Percentiles rank a stretch among this genome's conserved stretches.
phyloP scores from a whole-genome alignment of 192 early-diverging fungal species.

The Coemansia sp. region DNA sequence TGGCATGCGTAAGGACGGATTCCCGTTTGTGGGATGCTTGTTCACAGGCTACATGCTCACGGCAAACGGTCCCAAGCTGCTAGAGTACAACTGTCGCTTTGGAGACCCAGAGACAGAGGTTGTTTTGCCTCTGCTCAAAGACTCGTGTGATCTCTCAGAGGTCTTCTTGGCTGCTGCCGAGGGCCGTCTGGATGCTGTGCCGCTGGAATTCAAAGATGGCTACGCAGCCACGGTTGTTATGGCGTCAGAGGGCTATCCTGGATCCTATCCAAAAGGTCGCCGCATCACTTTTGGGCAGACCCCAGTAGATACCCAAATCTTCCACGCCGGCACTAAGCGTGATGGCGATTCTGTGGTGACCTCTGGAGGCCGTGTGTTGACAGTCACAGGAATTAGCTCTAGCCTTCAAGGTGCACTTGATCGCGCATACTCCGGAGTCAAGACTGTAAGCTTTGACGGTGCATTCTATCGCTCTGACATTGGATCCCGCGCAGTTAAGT shows the following conservation, averaged over 20 bases:
- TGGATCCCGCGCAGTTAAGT: constrained; percentile 66
- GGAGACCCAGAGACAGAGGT: constrained; percentile 99
- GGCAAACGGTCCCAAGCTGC: constrained; percentile 81
- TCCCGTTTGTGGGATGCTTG: constrained; percentile 94
- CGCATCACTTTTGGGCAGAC: constrained; percentile 63
- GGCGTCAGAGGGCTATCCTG: constrained; percentile 93
- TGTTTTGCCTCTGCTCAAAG: constrained; percentile 85
- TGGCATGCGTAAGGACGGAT: constrained; percentile 93
- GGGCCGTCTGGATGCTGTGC: constrained; percentile 86
- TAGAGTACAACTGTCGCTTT: constrained; percentile 98
- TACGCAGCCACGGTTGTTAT: constrained; percentile 90
- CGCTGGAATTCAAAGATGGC: constrained; percentile 66
- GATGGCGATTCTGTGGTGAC: constrained; percentile 68
- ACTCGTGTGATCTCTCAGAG: constrained; percentile 80
- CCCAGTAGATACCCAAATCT: constrained; percentile 60
- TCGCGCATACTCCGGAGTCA: constrained; percentile 69
- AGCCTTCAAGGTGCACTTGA: constrained; percentile 78
- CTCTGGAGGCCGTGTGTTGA: constrained; percentile 91
- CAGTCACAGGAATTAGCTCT: constrained; percentile 80
- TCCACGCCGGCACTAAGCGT: constrained; percentile 88
- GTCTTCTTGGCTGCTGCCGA: constrained; percentile 85
- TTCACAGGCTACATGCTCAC: constrained; percentile 98
- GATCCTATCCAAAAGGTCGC: constrained; percentile 77
- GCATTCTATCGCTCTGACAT: constrained; percentile 93
- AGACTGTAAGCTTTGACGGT: constrained; percentile 76